Conservation (phyloP, 371 early-diverging fungal genomes). For the Mortierella sp. region DNA sequence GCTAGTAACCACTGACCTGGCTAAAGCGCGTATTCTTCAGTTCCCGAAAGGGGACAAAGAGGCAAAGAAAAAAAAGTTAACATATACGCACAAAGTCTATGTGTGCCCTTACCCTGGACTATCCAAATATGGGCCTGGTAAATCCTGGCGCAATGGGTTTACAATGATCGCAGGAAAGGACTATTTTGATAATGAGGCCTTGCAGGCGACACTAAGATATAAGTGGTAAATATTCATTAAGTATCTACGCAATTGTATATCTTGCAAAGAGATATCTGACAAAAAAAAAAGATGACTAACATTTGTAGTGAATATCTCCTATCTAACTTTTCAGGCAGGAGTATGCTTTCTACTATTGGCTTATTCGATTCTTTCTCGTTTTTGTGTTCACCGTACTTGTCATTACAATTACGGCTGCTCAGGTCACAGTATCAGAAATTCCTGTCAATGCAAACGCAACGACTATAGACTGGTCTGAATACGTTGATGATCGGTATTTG, state of each 20-base stretch:
- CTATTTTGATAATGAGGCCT: constrained; percentile 44
- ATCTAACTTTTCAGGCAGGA: constrained; percentile 25
- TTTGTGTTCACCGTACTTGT: constrained; percentile 20
- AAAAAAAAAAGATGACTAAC: too few species aligned
- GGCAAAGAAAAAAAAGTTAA: background rate
- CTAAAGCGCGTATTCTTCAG: background rate
- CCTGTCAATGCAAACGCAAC: too few species aligned
- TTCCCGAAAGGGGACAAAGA: constrained; percentile 33
- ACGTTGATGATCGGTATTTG: constrained; percentile 8
- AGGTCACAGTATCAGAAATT: constrained; percentile 4
- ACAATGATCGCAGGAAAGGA: constrained; percentile 33
- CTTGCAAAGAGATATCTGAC: too few species aligned
- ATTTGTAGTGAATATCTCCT: background rate
- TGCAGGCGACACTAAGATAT: constrained; percentile 35
- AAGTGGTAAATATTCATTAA: constrained; percentile 30
- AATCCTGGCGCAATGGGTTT: constrained; percentile 5
- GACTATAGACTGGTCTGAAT: too few species aligned
- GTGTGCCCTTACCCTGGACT: constrained; percentile 42
- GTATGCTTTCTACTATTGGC: constrained; percentile 31
- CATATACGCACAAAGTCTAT: constrained; percentile 32
- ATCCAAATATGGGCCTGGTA: constrained; percentile 14
- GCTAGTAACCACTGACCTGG: background rate
- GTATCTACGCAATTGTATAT: background rate
- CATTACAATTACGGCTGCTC: constrained; percentile 19
- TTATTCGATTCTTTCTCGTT: constrained; percentile 12